Base-by-base conservation (phyloP, 192 early-diverging fungal species). In the Allomyces macrogynus region DNA sequence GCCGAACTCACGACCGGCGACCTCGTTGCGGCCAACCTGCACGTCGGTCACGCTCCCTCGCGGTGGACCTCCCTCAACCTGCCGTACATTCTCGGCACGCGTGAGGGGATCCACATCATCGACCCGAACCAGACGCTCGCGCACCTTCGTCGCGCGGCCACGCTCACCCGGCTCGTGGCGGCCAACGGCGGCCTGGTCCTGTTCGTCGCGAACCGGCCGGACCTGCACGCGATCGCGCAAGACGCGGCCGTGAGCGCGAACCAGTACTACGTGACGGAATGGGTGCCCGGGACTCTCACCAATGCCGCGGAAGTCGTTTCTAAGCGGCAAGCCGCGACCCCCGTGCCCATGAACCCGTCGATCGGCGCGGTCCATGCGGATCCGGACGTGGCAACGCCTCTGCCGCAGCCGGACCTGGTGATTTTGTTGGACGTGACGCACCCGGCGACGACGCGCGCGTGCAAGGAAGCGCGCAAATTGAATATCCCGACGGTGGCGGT, bases 51-150 rank as follows among this genome's bases (percentile, higher is more conserved):
- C 74, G 76, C 80, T 10, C 80, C 78, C 24, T 78, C 79, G 24
- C 71, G 78, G 43, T 91, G 86, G 88, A 86, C 94, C 67, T 83
- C 86, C 18, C 68, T 80, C 66, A 94, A 89, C 60, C 74, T 91
- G 62, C 86, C 89, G 8, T 92, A 82, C 72, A 91, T 97, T 60
- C 90, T 86, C 70, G 95, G 95, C 63, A 80, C 84, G 23, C 86
- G 95, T 60, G 74, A 86, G 57, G 92, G 91, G 26, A 84, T 95
- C 42, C 87, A 87, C 68, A 88, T 97, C 65, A 93, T 97, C 76
- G 92, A 97, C 70, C 72, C 93, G 61, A 92, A 97, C 66, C 87
- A 91, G 54, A 94, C 95, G 1, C 71, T 95, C 65, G 83, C 84
- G 3, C 79, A 84, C 43, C 77, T 97, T 24, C 79, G 92, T 32